Evolutionary conservation across 352 stramenopile genomes (phyloP).

Genomic region (Phytophthora tubulina): DNA sequence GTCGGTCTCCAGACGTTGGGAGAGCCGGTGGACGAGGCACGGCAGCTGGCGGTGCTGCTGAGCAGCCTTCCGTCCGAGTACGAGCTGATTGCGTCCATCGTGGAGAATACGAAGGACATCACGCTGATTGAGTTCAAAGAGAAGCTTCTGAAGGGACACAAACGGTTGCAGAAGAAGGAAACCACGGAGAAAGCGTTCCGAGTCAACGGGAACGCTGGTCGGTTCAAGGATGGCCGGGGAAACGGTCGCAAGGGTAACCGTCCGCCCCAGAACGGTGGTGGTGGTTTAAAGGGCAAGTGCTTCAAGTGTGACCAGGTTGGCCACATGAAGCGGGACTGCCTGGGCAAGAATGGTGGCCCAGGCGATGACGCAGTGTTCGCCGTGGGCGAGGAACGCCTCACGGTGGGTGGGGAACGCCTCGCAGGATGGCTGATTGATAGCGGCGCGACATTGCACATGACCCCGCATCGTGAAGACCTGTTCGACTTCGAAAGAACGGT

Average conservation of each 20-base stretch:
- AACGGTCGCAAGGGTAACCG: background rate
- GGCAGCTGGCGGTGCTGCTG: background rate
- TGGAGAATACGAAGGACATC: background rate
- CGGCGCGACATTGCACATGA: no score
- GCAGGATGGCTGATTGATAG: no score
- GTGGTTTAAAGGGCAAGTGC: no score
- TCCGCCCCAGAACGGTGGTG: no score
- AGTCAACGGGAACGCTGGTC: slow-evolving; percentile 1
- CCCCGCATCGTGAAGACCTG: no score
- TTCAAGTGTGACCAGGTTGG: no score
- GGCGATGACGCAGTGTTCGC: no score
- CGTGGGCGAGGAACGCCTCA: no score
- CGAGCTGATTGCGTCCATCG: background rate
- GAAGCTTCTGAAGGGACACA: background rate
- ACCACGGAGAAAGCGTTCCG: slow-evolving; percentile 10
- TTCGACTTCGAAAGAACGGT: no score
- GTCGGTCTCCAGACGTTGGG: background rate
- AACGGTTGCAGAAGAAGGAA: background rate
- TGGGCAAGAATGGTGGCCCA: no score
- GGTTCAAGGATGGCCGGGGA: background rate
- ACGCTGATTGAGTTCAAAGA: background rate
- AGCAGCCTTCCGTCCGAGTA: background rate
- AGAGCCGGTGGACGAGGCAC: background rate
- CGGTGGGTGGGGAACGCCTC: no score
- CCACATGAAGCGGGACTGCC: no score